Percentiles rank a stretch among this genome's conserved stretches.
Evolutionary conservation across 2,329 filamentous ascomycete genomes (phyloP).

Genomic region (Penicillium digitatum): DNA sequence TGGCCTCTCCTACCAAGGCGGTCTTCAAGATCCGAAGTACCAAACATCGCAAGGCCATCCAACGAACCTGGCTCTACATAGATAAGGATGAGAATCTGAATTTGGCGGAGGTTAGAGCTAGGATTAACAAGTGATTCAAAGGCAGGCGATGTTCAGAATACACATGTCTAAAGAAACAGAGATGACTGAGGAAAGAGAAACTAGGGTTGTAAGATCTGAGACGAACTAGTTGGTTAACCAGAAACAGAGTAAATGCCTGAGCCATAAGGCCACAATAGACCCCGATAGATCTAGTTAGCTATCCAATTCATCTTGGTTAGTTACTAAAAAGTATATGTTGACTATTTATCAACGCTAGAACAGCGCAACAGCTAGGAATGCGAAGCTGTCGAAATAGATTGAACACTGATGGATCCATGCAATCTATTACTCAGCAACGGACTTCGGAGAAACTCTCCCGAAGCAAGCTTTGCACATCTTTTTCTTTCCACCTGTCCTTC

Average conservation of each 20-base stretch:
- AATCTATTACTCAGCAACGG: constrained; percentile 4
- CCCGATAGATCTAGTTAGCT: not conserved
- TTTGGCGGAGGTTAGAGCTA: not conserved
- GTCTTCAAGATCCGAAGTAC: not conserved
- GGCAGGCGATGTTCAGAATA: not conserved
- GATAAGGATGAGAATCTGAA: not conserved
- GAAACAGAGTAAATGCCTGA: too few relatives aligned
- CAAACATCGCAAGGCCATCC: not conserved
- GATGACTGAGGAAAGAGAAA: not conserved
- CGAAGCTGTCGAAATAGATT: not conserved
- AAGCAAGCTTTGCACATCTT: constrained; percentile 17
- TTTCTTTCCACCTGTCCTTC: constrained; percentile 21
- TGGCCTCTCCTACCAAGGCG: not conserved
- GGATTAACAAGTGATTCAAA: not conserved
- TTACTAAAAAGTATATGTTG: not conserved
- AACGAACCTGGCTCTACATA: not conserved
- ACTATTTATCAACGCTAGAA: not conserved
- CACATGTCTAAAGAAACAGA: not conserved
- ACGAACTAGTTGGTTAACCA: not conserved
- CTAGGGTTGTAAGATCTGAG: not conserved
- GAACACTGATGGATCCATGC: not conserved
- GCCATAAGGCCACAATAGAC: not conserved
- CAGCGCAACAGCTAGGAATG: not conserved
- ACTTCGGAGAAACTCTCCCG: constrained; percentile 18
- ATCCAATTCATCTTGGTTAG: not conserved